Evolutionary conservation across 2,329 filamentous ascomycete genomes (phyloP), one percentile per base, ranked within the genome.

Genomic region (Hortaea werneckii): DNA sequence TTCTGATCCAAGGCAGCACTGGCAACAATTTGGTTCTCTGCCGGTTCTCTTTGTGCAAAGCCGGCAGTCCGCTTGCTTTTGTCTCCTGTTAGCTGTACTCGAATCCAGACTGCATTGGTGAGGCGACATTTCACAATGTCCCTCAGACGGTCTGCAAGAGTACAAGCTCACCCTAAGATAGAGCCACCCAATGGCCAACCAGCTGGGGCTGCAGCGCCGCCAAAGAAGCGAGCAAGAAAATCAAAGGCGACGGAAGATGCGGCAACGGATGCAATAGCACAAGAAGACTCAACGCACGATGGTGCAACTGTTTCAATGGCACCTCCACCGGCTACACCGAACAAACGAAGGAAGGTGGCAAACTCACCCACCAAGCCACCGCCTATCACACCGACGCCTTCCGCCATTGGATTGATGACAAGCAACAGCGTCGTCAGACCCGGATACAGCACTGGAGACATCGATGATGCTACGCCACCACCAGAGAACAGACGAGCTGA

Each of bases 401-500:
- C 70, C 26, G 69, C 67, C 32, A 66, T 75, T 29, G 66, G 65
- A 5, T 58, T 74, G 44, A 71, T 76, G 54, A 61, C 67, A 20
- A 69, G 65, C 29, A 48, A 55, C 9, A 60, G 58, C 43, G 37
- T 43, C 6, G 34, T 50, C 5, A 46, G 50, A 38, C 49, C 53
- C 2, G 66, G 69, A 41, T 64, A 65, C 50, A 66, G 61, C 46
- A 63, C 64, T 29, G 65, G 64, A 20, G 67, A 69, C 46, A 62
- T 66, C 35, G 63, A 68, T 44, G 65, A 66, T 46, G 55, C 57
- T 13, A 58, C 48, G 4, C 57, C 42, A 27, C 58, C 59, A 5
- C 44, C 54, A n/a, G 48, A 45, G 1, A 65, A 71, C 43, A 75
- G 82, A 26, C 74, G 83, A 1, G 82, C 80, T 10, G 72, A 80